A percentile compares a stretch with the other conserved stretches of the same genome.
phyloP scores from a whole-genome alignment of 1,139 yeast species.

The Nakaseomyces kungkrabaensis region DNA sequence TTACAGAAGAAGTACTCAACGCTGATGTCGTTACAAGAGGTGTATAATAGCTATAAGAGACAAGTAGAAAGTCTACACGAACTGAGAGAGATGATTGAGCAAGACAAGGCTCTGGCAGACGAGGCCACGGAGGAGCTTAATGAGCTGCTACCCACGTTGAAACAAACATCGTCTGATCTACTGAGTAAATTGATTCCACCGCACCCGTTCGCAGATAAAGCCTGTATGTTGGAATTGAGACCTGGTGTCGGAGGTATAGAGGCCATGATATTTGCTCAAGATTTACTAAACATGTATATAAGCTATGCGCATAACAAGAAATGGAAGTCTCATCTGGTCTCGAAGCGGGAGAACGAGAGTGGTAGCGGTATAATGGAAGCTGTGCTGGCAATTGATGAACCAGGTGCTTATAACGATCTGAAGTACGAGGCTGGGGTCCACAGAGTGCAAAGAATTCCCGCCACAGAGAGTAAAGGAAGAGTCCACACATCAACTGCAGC shows the following conservation, averaged over 20 bases:
- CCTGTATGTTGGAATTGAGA: slow-evolving; percentile 74
- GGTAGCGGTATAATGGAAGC: slow-evolving; percentile 72
- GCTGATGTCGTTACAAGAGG: slow-evolving; percentile 44
- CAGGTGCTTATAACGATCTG: slow-evolving; percentile 64
- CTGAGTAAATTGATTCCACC: slow-evolving; percentile 61
- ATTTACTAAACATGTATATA: slow-evolving; percentile 71
- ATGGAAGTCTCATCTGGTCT: slow-evolving; percentile 60
- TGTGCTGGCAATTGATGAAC: slow-evolving; percentile 59
- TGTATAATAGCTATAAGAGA: slow-evolving; percentile 39
- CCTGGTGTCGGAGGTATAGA: slow-evolving; percentile 98
- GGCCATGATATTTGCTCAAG: slow-evolving; percentile 77
- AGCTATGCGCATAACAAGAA: slow-evolving; percentile 53
- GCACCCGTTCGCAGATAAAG: slow-evolving; percentile 63
- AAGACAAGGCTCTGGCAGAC: slow-evolving; percentile 29
- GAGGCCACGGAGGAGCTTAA: slow-evolving; percentile 33
- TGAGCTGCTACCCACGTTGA: slow-evolving; percentile 25
- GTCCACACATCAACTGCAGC: slow-evolving; percentile 96
- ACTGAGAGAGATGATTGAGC: slow-evolving; percentile 30
- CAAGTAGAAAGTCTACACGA: slow-evolving; percentile 31
- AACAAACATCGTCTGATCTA: slow-evolving; percentile 36
- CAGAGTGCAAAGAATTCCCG: slow-evolving; percentile 88
- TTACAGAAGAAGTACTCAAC: slow-evolving; percentile 49
- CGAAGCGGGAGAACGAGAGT: slow-evolving; percentile 43
- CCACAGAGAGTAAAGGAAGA: slow-evolving; percentile 87
- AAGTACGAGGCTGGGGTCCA: slow-evolving; percentile 94